Evolutionary conservation across 2,329 filamentous ascomycete species (phyloP).

Genomic region (Trichothecium sympodiale): DNA sequence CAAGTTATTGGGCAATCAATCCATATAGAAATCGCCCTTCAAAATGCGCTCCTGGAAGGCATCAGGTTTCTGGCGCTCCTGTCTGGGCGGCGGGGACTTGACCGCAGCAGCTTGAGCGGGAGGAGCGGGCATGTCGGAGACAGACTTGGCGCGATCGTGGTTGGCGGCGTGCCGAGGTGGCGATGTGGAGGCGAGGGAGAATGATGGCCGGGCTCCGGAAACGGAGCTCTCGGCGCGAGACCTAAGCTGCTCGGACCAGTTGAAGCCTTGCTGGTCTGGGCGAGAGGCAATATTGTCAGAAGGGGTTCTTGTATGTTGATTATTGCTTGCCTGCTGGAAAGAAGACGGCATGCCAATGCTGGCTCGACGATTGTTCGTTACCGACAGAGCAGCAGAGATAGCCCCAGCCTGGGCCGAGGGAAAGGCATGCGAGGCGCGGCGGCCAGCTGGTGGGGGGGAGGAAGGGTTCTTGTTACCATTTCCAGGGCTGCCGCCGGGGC

Average conservation of each 20-base stretch:
- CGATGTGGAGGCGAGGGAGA: conserved; percentile 42
- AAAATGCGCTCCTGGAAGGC: conserved; percentile 94
- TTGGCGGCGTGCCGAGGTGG: conserved; percentile 22
- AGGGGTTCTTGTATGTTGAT: conserved; percentile 43
- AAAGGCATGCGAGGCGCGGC: conserved; percentile 13
- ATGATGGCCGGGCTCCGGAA: conserved; percentile 41
- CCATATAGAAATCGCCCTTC: conserved; percentile 98
- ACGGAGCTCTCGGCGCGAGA: conserved; percentile 77
- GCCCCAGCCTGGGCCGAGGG: conserved; percentile 16
- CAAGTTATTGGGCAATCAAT: conserved; percentile 37
- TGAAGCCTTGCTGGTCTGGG: conserved; percentile 79
- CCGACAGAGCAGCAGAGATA: conserved; percentile 21
- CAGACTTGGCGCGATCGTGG: conserved; percentile 60
- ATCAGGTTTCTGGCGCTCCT: conserved; percentile 64
- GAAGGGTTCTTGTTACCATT: conserved; percentile 46
- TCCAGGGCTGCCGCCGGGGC: conserved; percentile 44
- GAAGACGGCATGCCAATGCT: conserved; percentile 21
- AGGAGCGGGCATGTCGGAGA: conserved; percentile 51
- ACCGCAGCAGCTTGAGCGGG: conserved; percentile 37
- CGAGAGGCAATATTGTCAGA: conserved; percentile 55
- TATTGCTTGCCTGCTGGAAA: conserved; percentile 46
- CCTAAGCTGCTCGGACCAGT: conserved; percentile 93
- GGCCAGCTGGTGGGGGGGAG: conserved; percentile 22
- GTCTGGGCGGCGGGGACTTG: conserved; percentile 32
- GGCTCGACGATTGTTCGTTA: conserved; percentile 22